A percentile compares a stretch with the other conserved stretches of the same genome.
Evolutionary conservation across 2,329 filamentous ascomycete species (phyloP).

Genomic region (Ciborinia camelliae): DNA sequence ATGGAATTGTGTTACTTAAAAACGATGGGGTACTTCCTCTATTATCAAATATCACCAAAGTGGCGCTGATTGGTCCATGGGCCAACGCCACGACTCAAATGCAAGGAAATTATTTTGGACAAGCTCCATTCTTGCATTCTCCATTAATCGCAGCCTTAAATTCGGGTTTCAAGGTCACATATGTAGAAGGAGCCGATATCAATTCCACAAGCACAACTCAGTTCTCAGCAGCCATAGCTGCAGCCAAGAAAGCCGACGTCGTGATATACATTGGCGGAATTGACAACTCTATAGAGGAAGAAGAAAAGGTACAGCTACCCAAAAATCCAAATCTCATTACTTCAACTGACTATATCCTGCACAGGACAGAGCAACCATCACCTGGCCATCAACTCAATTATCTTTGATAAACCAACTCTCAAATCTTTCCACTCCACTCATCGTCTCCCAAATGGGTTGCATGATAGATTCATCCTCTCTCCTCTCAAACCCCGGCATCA

Average conservation of each 20-base stretch:
- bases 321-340: rapidly evolving
- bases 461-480: conserved; percentile 52
- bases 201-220: conserved; percentile 36
- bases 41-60: conserved; percentile 5
- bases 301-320: conserved; percentile 35
- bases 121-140: conserved; percentile 26
- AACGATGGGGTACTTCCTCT: conserved; percentile 31
- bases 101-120: conserved; percentile 31
- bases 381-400: conserved; percentile 51
- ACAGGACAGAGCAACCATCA: conserved; percentile 48
- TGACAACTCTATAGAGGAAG: conserved; percentile 50
- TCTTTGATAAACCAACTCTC: conserved; percentile 49
- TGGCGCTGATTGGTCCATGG: conserved; percentile 30
- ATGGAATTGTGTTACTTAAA: conserved; percentile 32
- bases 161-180: conserved; percentile 19
- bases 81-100: conserved; percentile 30
- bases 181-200: conserved; percentile 41
- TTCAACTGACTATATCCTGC: background rate
- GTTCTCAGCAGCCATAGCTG: conserved; percentile 37
- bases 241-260: conserved; percentile 46
- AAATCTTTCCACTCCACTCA: conserved; percentile 45
- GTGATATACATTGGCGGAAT: conserved; percentile 56
- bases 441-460: conserved; percentile 51
- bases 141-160: conserved; percentile 48
- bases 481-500: conserved; percentile 46